Evolutionary conservation across 306 rosid species (phyloP), one percentile per base, ranked within the genome.

Genomic region (Arachis hypogaea): DNA sequence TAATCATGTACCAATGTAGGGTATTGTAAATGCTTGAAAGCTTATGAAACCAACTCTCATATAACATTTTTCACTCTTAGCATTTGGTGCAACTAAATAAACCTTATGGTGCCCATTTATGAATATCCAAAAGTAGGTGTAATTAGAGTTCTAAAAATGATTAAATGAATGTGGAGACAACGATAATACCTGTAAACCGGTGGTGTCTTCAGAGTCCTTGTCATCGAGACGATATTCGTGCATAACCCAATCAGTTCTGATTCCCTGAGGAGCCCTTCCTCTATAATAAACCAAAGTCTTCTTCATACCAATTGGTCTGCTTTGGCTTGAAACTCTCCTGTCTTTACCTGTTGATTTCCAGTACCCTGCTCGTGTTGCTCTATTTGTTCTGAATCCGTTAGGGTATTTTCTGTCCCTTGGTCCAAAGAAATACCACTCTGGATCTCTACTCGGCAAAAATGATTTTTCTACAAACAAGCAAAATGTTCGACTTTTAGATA

Each of bases 251-350:
- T 93, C 96, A 58, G 98, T 93, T 52, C 98, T 69, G 59, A 93
- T 88, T 7, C 98, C 98, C 67, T 93, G 98, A 63, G 98, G 99
- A n/a, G 99, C 99, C 67, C 97, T 86, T 6, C 99, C 99, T 83
- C 86, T 83, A 68, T 94, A 94, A 79, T 94, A 94, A 45, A 94
- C 99, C 68, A 94, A 77, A 7, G 99, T 94, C 77, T 94, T 94
- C 96, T 94, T 94, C 99, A 94, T 94, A 44, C 99, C 99, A 58
- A 94, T 94, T 45, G 93, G 83, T 77, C 96, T 85, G 69, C 74
- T 88, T 72, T 91, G 97, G 64, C 84, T 68, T 29, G 82, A 76
- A 1, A 94, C 99, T 66, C 83, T 83, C 45, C 99, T 86, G 66
- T 94, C 99, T 72, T 94, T 94, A 0, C 99, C 99, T 0, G 99